These are phyloP conservation scores for Arthrobotrys conoides DNA, from an alignment of 2,329 filamentous ascomycete species.

Conservation along the genomic window DNA sequence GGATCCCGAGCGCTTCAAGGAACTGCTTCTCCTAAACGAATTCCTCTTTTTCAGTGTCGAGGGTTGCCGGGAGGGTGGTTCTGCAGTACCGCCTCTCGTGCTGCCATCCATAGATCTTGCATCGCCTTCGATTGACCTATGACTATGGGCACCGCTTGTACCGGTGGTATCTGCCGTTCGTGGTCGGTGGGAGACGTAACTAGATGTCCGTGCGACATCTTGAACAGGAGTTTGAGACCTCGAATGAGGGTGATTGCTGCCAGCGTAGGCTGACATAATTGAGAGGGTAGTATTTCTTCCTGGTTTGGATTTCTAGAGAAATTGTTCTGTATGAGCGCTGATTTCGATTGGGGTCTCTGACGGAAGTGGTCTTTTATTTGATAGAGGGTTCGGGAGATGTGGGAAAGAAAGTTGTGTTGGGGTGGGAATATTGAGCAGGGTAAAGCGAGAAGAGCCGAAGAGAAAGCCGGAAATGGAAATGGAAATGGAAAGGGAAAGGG, in stretches of 20 bases:
- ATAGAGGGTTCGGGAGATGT: conserved; percentile 18
- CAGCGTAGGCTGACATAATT: conserved; percentile 41
- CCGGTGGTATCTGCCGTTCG: conserved; percentile 47
- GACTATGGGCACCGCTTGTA: conserved; percentile 39
- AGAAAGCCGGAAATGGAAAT: conserved; percentile 31
- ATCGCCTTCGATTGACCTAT: conserved; percentile 60
- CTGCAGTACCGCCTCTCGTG: conserved; percentile 37
- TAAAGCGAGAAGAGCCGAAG: not conserved
- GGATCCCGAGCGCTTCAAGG: conserved; percentile 84
- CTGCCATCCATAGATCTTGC: conserved; percentile 49
- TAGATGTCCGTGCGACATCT: conserved; percentile 41
- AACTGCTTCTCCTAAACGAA: conserved; percentile 80
- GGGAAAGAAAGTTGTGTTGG: conserved; percentile 14
- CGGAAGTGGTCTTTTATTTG: not conserved
- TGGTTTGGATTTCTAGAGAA: not conserved
- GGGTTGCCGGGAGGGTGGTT: conserved; percentile 44
- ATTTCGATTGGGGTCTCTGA: not conserved
- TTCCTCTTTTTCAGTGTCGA: conserved; percentile 87
- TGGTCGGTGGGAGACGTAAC: conserved; percentile 43
- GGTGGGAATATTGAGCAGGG: conserved; percentile 10
- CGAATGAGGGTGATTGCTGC: conserved; percentile 49
- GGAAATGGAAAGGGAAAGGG: conserved; percentile 3
- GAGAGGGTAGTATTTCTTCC: not conserved
- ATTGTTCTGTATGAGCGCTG: not conserved
- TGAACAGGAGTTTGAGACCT: conserved; percentile 54